Conservation (phyloP, 306 rosid species). For the Pyrus betulifolia region DNA sequence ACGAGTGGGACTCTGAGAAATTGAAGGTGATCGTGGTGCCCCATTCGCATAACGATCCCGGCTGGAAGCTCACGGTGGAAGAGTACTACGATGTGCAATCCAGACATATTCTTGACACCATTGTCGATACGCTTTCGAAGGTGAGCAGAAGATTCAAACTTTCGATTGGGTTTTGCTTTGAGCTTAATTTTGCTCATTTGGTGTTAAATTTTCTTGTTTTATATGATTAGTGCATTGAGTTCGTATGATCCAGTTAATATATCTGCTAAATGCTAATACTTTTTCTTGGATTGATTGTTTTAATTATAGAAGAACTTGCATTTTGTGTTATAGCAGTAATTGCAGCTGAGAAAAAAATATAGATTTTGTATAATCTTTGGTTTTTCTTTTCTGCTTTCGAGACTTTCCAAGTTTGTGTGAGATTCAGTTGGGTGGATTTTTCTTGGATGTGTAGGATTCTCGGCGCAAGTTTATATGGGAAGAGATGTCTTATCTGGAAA, state of each 20-base stretch:
- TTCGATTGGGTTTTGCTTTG: background rate
- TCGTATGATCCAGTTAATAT: background rate
- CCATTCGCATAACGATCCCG: slow-evolving; percentile 97
- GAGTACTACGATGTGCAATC: slow-evolving; percentile 85
- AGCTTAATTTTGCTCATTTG: background rate
- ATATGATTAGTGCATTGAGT: background rate
- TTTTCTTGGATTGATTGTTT: background rate
- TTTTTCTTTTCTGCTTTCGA: background rate
- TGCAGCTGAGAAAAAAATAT: background rate
- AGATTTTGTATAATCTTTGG: background rate
- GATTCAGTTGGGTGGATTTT: background rate
- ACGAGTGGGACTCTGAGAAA: slow-evolving; percentile 92
- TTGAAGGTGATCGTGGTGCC: slow-evolving; percentile 87
- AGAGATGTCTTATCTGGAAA: slow-evolving; percentile 97
- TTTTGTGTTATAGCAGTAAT: background rate
- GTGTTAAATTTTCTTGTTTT: background rate
- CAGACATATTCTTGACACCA: slow-evolving; percentile 78
- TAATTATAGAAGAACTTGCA: background rate
- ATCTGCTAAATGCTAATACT: background rate
- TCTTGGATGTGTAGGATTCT: slow-evolving; percentile 47
- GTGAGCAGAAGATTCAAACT: slow-evolving; percentile 12
- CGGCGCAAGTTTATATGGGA: slow-evolving; percentile 98
- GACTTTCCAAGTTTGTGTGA: background rate
- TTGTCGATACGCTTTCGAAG: slow-evolving; percentile 75
- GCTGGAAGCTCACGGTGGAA: slow-evolving; percentile 93